Evolutionary conservation across 306 rosid genomes (phyloP), one percentile per base, ranked within the genome.

Genomic region (Myrica gale): DNA sequence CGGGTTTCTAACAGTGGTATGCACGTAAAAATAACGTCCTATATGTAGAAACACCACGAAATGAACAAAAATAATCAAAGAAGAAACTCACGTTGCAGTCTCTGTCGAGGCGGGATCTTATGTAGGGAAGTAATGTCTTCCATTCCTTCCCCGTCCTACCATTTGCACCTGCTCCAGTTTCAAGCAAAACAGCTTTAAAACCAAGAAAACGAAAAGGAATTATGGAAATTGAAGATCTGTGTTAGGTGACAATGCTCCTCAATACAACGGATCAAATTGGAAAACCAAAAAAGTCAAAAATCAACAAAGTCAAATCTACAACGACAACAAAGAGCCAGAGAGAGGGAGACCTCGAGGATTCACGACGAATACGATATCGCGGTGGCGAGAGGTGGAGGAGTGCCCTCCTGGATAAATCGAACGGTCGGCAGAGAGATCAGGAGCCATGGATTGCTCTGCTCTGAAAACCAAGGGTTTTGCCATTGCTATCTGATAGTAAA

Each of bases 281-380:
- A 54, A 54, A 16, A n/a, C 10, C 3, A 23, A 17, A 16, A 52
- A 52, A 7, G 58, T 10, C 4, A 13, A 8, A 1, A 54, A 6
- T 6, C 3, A 21, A 8, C 37, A 9, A 57, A 21, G 37, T 0
- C 60, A 45, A 15, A 44, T 9, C 73, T 72, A 32, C 69, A 50
- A 23, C 72, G 44, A 21, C 23, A 13, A 21, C 44, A 79, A 69
- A 69, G 54, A 82, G 43, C 37, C 70, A 80, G 55, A 58, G 57
- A 60, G 58, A 43, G 51, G 74, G 44, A 55, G 51, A 89, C 97
- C 93, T 82, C 63, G 89, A 58, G 99, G 97, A 74, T 95, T 95
- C 82, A 95, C 99, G 84, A 95, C 73, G 83, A 95, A 95, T 82
- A 95, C 96, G 48, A 95, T 90, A 88, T 95, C 89, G 63, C 79